phyloP scores from a whole-genome alignment of 2,329 filamentous ascomycete genomes.

The Didymosphaeria variabile region DNA sequence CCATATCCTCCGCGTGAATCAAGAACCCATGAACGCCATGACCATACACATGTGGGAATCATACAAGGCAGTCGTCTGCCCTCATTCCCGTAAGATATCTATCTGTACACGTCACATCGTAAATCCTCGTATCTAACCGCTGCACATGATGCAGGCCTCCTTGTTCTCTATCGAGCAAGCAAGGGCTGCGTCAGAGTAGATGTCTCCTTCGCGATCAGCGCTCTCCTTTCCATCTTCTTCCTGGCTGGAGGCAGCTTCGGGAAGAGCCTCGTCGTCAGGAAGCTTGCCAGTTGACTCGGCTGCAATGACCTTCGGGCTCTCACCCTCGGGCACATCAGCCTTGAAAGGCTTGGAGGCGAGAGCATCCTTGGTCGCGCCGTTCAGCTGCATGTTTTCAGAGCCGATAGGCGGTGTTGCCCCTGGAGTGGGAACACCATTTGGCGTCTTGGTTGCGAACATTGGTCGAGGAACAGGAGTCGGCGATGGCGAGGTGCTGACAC shows the following conservation, averaged over 20 bases:
- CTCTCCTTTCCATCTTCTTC: slow-evolving; percentile 79
- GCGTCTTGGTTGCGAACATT: slow-evolving; percentile 69
- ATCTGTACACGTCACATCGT: slow-evolving; percentile 21
- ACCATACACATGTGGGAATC: slow-evolving; percentile 18
- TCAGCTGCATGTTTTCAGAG: slow-evolving; percentile 50
- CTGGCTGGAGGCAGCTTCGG: slow-evolving; percentile 67
- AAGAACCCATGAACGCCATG: slow-evolving; percentile 16
- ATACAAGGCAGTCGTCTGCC: slow-evolving; percentile 28
- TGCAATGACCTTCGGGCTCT: slow-evolving; percentile 79
- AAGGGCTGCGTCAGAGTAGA: slow-evolving; percentile 92
- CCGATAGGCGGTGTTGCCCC: slow-evolving; percentile 71
- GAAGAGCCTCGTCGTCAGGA: slow-evolving; percentile 68
- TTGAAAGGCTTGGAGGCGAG: slow-evolving; percentile 74
- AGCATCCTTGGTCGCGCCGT: slow-evolving; percentile 63
- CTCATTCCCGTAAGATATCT: slow-evolving; percentile 21
- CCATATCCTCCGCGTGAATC: slow-evolving; percentile 12
- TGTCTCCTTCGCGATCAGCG: slow-evolving; percentile 83
- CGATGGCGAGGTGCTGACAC: slow-evolving; percentile 55
- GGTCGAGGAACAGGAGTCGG: slow-evolving; percentile 71
- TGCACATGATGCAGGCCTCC: slow-evolving; percentile 96
- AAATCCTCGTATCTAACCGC: slow-evolving; percentile 68
- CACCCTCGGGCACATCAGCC: slow-evolving; percentile 78
- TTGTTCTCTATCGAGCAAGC: slow-evolving; percentile 98
- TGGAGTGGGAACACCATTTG: slow-evolving; percentile 72
- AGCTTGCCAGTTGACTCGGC: slow-evolving; percentile 71